phyloP scores from a whole-genome alignment of 78 protist species.

The Dictyostelium discoideum region DNA sequence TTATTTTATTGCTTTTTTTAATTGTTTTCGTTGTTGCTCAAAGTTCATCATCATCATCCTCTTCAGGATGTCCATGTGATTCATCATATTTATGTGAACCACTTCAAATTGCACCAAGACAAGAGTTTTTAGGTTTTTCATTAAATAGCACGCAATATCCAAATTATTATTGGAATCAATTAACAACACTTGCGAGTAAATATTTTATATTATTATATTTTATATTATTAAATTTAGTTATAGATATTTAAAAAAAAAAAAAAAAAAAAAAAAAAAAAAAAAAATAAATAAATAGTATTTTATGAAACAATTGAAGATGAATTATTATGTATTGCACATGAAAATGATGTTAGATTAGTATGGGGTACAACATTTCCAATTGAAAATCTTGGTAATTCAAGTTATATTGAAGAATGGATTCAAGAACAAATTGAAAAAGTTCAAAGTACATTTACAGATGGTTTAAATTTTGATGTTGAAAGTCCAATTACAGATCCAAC shows the following conservation, averaged over 20 bases:
- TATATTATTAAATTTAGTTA: no score
- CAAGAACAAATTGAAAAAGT: slow-evolving; percentile 37
- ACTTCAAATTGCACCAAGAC: slow-evolving; percentile 2
- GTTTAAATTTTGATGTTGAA: slow-evolving; percentile 80
- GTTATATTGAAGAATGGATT: slow-evolving; percentile 60
- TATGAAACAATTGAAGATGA: not conserved
- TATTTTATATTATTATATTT: not conserved
- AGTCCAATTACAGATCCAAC: slow-evolving; percentile 3
- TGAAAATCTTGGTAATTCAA: slow-evolving; percentile 19
- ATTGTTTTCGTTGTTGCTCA: not conserved
- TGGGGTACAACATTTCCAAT: slow-evolving; percentile 35
- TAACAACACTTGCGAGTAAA: slow-evolving; percentile 42
- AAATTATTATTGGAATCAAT: slow-evolving; percentile 4
- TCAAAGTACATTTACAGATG: slow-evolving; percentile 42
- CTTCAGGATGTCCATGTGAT: not conserved
- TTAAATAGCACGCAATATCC: not conserved
- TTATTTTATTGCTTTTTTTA: not conserved
- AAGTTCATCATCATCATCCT: not conserved
- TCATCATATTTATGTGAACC: slow-evolving; percentile 31
- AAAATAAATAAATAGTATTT: not conserved
- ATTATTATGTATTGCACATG: slow-evolving; percentile 62
- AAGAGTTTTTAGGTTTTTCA: slow-evolving; percentile 51
- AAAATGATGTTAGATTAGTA: slow-evolving; percentile 25
- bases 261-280: not conserved
- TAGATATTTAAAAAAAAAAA: no score